Evolutionary conservation across 768 basidiomycete genomes (phyloP).

Genomic region (Tylopilus rubrobrunneus): DNA sequence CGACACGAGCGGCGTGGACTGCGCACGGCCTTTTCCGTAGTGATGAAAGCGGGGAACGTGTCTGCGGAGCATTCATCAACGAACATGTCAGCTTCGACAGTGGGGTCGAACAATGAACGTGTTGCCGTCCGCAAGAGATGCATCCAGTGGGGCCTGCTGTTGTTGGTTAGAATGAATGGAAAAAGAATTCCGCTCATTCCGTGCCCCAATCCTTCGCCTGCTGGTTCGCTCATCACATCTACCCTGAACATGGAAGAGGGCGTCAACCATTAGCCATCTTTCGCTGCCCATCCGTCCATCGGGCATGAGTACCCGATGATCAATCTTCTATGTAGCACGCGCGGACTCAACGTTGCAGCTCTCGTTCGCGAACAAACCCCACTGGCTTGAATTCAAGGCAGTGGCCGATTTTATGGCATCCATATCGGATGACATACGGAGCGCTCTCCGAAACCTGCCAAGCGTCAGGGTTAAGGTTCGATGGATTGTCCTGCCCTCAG

Average conservation of each 20-base stretch:
- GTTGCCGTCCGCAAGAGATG: conserved; percentile 2
- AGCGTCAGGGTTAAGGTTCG: conserved; percentile 16
- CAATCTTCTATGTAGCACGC: conserved; percentile 21
- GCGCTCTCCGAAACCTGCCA: conserved; percentile 1
- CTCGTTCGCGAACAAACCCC: conserved; percentile 12
- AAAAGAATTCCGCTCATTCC: conserved; percentile 13
- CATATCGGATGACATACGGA: neutral
- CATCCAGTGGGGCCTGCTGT: neutral
- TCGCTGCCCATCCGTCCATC: conserved; percentile 12
- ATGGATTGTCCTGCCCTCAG: conserved; percentile 10
- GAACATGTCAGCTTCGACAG: neutral
- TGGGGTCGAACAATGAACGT: neutral
- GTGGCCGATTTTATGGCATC: neutral
- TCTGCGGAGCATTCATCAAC: neutral
- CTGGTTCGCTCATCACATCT: conserved; percentile 10
- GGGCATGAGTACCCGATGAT: conserved; percentile 19
- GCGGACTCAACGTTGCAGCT: conserved; percentile 22
- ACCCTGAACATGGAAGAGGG: conserved; percentile 14
- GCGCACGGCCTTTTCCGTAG: neutral
- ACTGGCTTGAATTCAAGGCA: conserved; percentile 1
- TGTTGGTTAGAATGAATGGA: conserved; percentile 9
- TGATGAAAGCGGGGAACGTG: neutral
- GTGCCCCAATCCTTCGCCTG: neutral
- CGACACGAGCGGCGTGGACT: neutral
- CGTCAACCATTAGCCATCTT: conserved; percentile 5